Conservation (phyloP, 805 yeast species). For the Zygotorulaspora florentina region DNA sequence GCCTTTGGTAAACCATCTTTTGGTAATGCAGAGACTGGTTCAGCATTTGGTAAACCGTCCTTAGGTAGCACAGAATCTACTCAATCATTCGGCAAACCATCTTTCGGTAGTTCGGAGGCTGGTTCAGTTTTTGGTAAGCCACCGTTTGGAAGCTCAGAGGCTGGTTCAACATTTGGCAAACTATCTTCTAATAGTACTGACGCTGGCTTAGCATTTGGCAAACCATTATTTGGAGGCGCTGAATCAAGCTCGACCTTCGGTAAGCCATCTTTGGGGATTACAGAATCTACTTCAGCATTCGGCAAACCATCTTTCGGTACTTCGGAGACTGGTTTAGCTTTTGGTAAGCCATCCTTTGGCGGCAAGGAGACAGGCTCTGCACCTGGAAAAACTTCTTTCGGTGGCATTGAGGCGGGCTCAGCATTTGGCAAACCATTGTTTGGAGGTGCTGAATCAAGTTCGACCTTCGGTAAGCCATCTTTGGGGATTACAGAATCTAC, state of each 20-base stretch:
- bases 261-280: conserved; percentile 27
- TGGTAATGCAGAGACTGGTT: conserved; percentile 17
- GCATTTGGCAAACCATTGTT: conserved; percentile 16
- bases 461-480: conserved; percentile 11
- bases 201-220: conserved; percentile 20
- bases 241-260: conserved; percentile 6
- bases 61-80: conserved; percentile 5
- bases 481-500: background rate
- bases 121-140: conserved; percentile 19
- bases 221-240: conserved; percentile 19
- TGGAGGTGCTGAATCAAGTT: conserved; percentile 5
- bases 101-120: conserved; percentile 13
- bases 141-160: conserved; percentile 9
- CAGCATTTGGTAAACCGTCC: conserved; percentile 8
- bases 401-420: conserved; percentile 3
- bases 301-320: conserved; percentile 9
- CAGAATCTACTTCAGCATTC: conserved; percentile 1
- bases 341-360: conserved; percentile 16
- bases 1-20: conserved; percentile 22
- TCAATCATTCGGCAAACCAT: conserved; percentile 17
- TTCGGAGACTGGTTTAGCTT: conserved; percentile 10
- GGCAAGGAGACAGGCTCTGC: conserved; percentile 16
- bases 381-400: conserved; percentile 14
- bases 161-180: conserved; percentile 10
- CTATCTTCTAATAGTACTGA: conserved; percentile 12